Percentiles rank a stretch among this genome's conserved stretches.
Conservation (phyloP, 1,284 basidiomycete genomes). For the Moesziomyces sp. region DNA sequence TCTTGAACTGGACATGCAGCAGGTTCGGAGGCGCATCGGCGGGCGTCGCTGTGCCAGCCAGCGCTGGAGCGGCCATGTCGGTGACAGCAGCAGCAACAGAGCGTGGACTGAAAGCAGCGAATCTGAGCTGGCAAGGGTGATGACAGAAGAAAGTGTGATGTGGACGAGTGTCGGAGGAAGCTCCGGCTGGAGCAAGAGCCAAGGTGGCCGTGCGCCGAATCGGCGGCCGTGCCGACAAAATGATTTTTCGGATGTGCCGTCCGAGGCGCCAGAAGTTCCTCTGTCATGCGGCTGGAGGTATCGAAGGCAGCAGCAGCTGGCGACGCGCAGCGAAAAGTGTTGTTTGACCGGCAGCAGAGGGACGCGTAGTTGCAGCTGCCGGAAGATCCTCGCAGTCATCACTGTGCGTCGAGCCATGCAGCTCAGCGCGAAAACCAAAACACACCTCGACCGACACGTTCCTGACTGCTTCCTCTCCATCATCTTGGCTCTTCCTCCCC, state of each 20-base stretch:
- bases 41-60: conserved; percentile 3
- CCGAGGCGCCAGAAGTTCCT: too few relatives aligned
- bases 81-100: neutral
- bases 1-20: conserved; percentile 60
- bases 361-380: conserved; percentile 29
- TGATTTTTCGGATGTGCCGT: neutral
- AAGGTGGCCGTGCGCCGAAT: too few relatives aligned
- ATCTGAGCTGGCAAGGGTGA: neutral
- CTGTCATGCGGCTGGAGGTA: neutral
- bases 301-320: neutral
- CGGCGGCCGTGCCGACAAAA: too few relatives aligned
- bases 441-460: too few relatives aligned
- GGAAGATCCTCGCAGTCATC: neutral
- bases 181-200: too few relatives aligned
- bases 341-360: conserved; percentile 3
- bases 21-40: conserved; percentile 36
- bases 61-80: conserved; percentile 4
- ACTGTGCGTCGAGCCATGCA: neutral
- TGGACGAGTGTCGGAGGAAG: neutral
- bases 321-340: neutral
- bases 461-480: neutral
- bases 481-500: neutral
- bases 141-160: neutral
- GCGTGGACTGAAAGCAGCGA: neutral
- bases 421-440: too few relatives aligned